Conservation (phyloP, 225 moss, liverwort and hornwort genomes). For the Bryum argenteum region DNA sequence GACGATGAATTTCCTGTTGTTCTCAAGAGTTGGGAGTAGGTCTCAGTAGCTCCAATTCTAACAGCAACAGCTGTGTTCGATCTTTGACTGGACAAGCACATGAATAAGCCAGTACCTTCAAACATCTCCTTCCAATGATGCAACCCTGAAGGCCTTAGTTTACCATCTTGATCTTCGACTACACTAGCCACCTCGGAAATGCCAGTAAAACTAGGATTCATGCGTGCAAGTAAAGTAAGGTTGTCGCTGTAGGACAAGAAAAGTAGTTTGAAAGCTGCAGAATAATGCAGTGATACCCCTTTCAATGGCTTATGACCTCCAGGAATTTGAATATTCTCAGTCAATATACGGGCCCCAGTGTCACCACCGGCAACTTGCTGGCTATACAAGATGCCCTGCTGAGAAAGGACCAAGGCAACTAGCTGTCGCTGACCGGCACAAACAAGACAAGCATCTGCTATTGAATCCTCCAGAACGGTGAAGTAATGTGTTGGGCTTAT, state of each 20-base stretch:
- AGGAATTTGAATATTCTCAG: conserved; percentile 95
- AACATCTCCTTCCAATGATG: conserved; percentile 99
- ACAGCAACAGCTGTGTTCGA: conserved; percentile 89
- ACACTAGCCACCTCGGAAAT: conserved; percentile 74
- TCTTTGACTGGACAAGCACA: conserved; percentile 87
- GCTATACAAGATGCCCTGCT: conserved; percentile 94
- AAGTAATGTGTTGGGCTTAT: conserved; percentile 94
- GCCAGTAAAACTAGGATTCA: conserved; percentile 65
- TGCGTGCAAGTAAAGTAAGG: conserved; percentile 77
- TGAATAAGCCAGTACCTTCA: conserved; percentile 87
- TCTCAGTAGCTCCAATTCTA: conserved; percentile 77
- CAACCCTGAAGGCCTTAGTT: conserved; percentile 75
- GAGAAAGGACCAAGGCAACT: conserved; percentile 88
- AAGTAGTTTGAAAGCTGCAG: conserved; percentile 74
- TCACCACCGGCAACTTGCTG: conserved; percentile 79
- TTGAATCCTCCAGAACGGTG: conserved; percentile 90
- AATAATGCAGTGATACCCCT: conserved; percentile 80
- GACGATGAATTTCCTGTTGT: conserved; percentile 72
- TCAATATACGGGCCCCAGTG: conserved; percentile 86
- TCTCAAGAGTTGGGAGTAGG: conserved; percentile 79
- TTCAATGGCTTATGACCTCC: conserved; percentile 69
- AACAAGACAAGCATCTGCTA: conserved; percentile 94
- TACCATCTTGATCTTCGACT: conserved; percentile 86
- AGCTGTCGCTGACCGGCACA: conserved; percentile 82
- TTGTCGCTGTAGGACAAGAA: conserved; percentile 83